phyloP scores from a whole-genome alignment of 164 flowering plant species.

The Paratinospora sagittata region DNA sequence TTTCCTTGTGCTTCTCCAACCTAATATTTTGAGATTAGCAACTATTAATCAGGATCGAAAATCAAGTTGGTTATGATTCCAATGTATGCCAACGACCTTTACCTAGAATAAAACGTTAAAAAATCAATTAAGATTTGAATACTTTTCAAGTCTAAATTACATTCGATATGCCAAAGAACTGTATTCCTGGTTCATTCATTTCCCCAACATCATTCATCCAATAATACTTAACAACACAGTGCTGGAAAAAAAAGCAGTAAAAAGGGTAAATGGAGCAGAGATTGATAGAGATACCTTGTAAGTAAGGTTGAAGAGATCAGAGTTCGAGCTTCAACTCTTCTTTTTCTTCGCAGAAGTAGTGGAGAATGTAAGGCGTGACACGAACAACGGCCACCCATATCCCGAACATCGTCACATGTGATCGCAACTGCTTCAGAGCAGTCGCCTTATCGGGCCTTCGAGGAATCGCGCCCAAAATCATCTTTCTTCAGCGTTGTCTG shows the following conservation, averaged over 20 bases:
- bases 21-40: too few species aligned
- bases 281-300: background rate
- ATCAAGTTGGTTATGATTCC: too few species aligned
- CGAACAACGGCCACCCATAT: constrained; percentile 57
- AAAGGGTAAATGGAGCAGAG: background rate
- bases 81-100: too few species aligned
- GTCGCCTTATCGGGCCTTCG: constrained; percentile 70
- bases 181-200: too few species aligned
- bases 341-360: constrained; percentile 46
- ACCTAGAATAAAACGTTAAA: too few species aligned
- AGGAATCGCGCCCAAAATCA: constrained; percentile 79
- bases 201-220: too few species aligned
- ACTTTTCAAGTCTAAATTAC: too few species aligned
- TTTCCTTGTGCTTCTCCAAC: too few species aligned
- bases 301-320: constrained; percentile 17
- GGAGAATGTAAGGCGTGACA: constrained; percentile 75
- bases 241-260: background rate
- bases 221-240: too few species aligned
- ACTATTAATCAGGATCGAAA: too few species aligned
- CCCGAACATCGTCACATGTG: constrained; percentile 61
- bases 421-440: constrained; percentile 67
- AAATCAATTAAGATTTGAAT: too few species aligned
- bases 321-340: constrained; percentile 63
- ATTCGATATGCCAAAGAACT: too few species aligned
- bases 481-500: constrained; percentile 15